A percentile compares a stretch with the other conserved stretches of the same genome.
Evolutionary conservation across 2,329 filamentous ascomycete genomes (phyloP).

Genomic region (Hymenoscyphus linearis): DNA sequence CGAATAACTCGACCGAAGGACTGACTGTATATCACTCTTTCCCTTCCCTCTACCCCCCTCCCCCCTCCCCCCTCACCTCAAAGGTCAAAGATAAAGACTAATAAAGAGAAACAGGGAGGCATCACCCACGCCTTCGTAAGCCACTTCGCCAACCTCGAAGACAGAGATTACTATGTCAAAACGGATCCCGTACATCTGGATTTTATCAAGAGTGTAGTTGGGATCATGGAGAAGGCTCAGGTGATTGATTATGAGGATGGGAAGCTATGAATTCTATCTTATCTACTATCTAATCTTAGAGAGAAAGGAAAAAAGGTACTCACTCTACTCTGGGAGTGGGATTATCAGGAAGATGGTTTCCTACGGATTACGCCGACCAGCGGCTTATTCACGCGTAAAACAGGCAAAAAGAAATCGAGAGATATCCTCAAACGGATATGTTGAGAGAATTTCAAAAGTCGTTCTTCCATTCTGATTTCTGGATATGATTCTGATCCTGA

Average conservation of each 20-base stretch:
- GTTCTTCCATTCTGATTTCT: background rate
- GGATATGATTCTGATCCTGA: too few species aligned
- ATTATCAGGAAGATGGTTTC: too few species aligned
- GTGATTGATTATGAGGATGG: constrained; percentile 58
- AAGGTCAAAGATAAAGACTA: background rate
- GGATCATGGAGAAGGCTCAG: constrained; percentile 46
- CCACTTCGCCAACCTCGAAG: constrained; percentile 57
- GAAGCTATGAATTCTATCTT: too few species aligned
- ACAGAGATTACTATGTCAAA: constrained; percentile 63
- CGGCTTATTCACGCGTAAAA: too few species aligned
- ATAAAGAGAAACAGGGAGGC: constrained; percentile 42
- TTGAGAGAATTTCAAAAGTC: background rate
- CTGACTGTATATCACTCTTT: constrained; percentile 42
- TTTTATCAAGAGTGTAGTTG: constrained; percentile 49
- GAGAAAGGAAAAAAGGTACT: background rate
- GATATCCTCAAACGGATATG: too few species aligned
- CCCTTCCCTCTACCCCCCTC: background rate
- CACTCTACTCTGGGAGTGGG: background rate
- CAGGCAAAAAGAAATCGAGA: background rate
- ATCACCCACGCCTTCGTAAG: constrained; percentile 66
- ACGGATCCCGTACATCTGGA: constrained; percentile 58
- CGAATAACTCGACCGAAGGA: constrained; percentile 57
- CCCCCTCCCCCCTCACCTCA: background rate
- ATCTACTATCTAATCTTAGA: constrained; percentile 36
- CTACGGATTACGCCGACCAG: too few species aligned